Evolutionary conservation across 306 rosid genomes (phyloP).

Genomic region (Trifolium dubium): DNA sequence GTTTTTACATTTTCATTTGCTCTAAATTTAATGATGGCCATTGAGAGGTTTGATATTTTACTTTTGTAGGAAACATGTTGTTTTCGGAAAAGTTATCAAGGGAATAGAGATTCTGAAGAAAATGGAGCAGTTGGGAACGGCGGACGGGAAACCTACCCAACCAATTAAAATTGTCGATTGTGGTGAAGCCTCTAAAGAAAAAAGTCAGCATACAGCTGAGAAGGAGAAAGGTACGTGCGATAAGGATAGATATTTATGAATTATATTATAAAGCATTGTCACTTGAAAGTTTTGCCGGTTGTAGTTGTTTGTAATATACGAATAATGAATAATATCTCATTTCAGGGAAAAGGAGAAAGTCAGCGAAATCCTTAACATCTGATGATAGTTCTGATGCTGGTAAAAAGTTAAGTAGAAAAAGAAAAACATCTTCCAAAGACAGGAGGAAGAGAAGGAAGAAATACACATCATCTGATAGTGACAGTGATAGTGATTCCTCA

Average conservation of each 20-base stretch:
- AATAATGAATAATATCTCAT: conserved; percentile 21
- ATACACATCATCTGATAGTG: conserved; percentile 78
- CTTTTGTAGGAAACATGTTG: conserved; percentile 85
- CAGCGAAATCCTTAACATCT: conserved; percentile 57
- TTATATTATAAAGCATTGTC: conserved; percentile 16
- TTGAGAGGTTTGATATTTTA: conserved; percentile 10
- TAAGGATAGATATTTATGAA: conserved; percentile 15
- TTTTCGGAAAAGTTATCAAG: conserved; percentile 83
- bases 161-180: conserved; percentile 82
- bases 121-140: conserved; percentile 78
- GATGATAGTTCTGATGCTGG: conserved; percentile 68
- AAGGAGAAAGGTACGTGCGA: conserved; percentile 74
- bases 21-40: neutral
- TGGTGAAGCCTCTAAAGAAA: conserved; percentile 69
- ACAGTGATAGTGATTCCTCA: conserved; percentile 58
- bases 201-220: conserved; percentile 49
- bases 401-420: conserved; percentile 59
- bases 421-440: conserved; percentile 60
- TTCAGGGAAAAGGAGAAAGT: conserved; percentile 72
- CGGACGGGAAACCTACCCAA: conserved; percentile 77
- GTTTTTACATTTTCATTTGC: conserved; percentile 26
- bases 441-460: conserved; percentile 66
- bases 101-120: conserved; percentile 80
- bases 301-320: conserved; percentile 29
- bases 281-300: conserved; percentile 26